Evolutionary conservation across 1,284 basidiomycete species (phyloP).

Genomic region (Bothia castanella): DNA sequence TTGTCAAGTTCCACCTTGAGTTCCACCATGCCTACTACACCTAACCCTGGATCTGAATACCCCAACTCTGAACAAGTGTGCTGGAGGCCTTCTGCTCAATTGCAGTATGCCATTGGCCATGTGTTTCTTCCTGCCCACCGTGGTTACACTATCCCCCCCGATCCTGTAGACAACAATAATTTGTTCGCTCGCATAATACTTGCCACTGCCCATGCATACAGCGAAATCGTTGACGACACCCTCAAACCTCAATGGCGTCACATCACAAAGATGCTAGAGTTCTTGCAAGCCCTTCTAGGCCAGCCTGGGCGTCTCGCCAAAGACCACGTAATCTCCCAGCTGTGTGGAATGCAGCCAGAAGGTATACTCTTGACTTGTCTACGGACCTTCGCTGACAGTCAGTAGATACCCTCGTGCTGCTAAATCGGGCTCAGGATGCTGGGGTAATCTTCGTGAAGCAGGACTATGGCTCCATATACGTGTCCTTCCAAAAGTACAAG

Average conservation of each 20-base stretch:
- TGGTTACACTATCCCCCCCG: too few species aligned
- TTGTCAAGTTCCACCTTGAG: too few species aligned
- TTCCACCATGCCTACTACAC: too few species aligned
- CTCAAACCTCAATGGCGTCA: neutral
- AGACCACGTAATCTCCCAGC: neutral
- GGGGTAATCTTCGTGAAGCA: conserved; percentile 29
- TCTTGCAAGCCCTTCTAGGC: neutral
- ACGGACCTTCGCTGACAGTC: too few species aligned
- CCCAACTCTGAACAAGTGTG: neutral
- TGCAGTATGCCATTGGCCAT: neutral
- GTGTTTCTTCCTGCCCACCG: neutral
- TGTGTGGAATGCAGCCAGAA: neutral
- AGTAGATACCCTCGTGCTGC: neutral
- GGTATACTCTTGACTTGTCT: neutral
- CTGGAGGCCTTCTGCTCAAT: neutral
- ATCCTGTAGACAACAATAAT: neutral
- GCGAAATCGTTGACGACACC: neutral
- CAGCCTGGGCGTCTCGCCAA: neutral
- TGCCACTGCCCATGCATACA: neutral
- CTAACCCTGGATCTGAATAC: too few species aligned
- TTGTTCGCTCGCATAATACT: neutral
- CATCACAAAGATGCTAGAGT: neutral
- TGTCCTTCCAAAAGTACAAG: conserved; percentile 30
- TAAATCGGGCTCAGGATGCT: neutral
- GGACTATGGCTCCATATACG: conserved; percentile 18